These are phyloP conservation scores for Phlebopus sp. DNA, from an alignment of 1,284 basidiomycete genomes.

Conservation along the genomic window DNA sequence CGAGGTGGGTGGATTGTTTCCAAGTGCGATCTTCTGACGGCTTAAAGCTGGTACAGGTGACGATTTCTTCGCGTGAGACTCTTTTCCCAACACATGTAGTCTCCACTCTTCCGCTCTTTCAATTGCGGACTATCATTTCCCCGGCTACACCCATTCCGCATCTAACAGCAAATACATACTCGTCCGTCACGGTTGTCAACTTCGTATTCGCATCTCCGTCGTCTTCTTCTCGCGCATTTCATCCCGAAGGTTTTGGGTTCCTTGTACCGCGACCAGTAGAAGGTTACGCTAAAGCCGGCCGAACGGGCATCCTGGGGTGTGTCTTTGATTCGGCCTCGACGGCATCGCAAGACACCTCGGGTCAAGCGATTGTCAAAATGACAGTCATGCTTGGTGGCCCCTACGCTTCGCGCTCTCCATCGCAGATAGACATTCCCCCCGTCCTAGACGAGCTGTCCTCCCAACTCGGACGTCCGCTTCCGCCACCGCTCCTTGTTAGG, in stretches of 20 bases:
- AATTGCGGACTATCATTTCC: conserved; percentile 54
- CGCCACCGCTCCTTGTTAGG: conserved; percentile 56
- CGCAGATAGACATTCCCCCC: conserved; percentile 28
- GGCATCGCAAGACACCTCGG: conserved; percentile 59
- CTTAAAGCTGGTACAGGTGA: conserved; percentile 37
- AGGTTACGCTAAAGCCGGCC: conserved; percentile 42
- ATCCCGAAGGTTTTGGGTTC: conserved; percentile 91
- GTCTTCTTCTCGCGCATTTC: conserved; percentile 41
- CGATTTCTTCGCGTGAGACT: conserved; percentile 37
- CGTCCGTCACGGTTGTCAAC: conserved; percentile 72
- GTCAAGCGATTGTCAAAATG: conserved; percentile 53
- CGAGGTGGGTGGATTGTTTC: conserved; percentile 39
- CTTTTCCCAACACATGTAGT: conserved; percentile 55
- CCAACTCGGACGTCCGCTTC: conserved; percentile 52
- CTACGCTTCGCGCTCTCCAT: conserved; percentile 16
- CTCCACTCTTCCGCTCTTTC: conserved; percentile 71
- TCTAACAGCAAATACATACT: conserved; percentile 55
- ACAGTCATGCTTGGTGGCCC: conserved; percentile 94
- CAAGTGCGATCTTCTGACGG: conserved; percentile 3
- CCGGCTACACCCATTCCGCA: conserved; percentile 40
- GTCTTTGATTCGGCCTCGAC: conserved; percentile 83
- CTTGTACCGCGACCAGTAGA: conserved; percentile 76
- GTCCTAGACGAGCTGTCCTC: conserved; percentile 41
- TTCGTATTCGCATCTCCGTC: conserved; percentile 64
- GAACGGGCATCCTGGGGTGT: conserved; percentile 68